These are phyloP conservation scores for Yamadazyma blattariae DNA, from an alignment of 1,139 yeast genomes.

Conservation along the genomic window DNA sequence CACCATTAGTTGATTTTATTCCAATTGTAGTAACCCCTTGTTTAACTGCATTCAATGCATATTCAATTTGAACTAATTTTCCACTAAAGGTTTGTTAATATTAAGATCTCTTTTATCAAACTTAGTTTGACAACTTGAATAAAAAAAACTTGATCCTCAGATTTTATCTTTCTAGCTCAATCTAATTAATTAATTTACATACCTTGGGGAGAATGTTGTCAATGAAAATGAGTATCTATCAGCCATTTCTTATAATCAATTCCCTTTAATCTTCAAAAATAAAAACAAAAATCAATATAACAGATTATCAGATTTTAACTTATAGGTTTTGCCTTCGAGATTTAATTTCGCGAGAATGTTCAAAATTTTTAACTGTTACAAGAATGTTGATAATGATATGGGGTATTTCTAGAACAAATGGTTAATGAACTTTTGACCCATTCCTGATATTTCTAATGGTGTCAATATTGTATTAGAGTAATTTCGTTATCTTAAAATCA, in stretches of 20 bases:
- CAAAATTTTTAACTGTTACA: background rate
- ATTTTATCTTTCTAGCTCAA: background rate
- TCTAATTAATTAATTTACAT: too few relatives aligned
- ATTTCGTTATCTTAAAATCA: too few relatives aligned
- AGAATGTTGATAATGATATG: too few relatives aligned
- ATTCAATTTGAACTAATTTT: constrained; percentile 95
- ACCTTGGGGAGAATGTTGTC: constrained; percentile 95
- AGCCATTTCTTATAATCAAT: constrained; percentile 55
- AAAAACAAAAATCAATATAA: background rate
- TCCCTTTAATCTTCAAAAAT: too few relatives aligned
- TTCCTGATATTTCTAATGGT: too few relatives aligned
- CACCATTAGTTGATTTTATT: constrained; percentile 93
- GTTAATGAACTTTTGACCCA: too few relatives aligned
- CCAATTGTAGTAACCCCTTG: constrained; percentile 98
- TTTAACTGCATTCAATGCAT: constrained; percentile 95
- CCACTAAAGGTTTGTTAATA: constrained; percentile 61
- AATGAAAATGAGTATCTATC: constrained; percentile 97
- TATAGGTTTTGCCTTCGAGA: constrained; percentile 17
- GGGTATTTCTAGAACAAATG: too few relatives aligned
- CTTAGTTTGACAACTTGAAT: too few relatives aligned
- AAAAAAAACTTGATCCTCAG: background rate
- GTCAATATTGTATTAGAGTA: too few relatives aligned
- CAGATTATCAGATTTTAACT: too few relatives aligned
- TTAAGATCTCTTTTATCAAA: too few relatives aligned
- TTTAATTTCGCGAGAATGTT: background rate